Conservation (phyloP, 331 rosid species). For the Pyracantha coccinea region DNA sequence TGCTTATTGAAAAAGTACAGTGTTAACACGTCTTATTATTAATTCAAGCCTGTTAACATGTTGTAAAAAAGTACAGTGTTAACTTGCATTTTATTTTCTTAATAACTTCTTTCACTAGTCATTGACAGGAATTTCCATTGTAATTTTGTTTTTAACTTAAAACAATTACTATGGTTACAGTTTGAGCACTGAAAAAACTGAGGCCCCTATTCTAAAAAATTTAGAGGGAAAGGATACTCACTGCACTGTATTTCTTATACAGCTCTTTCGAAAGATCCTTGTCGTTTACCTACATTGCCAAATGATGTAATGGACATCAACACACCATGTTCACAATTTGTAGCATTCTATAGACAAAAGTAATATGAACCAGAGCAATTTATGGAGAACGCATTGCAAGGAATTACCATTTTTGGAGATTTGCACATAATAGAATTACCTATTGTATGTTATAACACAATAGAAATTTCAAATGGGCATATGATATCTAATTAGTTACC, state of each 20-base stretch:
- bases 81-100: not conserved
- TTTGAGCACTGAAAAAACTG: not conserved
- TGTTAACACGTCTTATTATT: too few relatives aligned
- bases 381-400: not conserved
- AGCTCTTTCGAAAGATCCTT: slow-evolving; percentile 85
- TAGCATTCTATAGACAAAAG: not conserved
- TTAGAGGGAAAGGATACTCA: slow-evolving; percentile 35
- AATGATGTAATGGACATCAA: slow-evolving; percentile 17
- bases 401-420: not conserved
- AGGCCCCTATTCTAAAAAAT: slow-evolving; percentile 17
- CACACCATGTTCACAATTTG: not conserved
- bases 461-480: not conserved
- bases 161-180: not conserved
- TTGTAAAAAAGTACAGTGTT: not conserved
- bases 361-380: not conserved
- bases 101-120: not conserved
- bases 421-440: not conserved
- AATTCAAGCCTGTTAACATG: not conserved
- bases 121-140: not conserved
- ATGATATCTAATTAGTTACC: not conserved
- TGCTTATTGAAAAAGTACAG: not conserved
- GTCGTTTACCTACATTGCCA: slow-evolving; percentile 66
- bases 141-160: not conserved
- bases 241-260: slow-evolving; percentile 91
- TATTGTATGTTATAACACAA: not conserved